Evolutionary conservation across 2,329 filamentous ascomycete genomes (phyloP).

Genomic region (Aspergillus viridinutans): DNA sequence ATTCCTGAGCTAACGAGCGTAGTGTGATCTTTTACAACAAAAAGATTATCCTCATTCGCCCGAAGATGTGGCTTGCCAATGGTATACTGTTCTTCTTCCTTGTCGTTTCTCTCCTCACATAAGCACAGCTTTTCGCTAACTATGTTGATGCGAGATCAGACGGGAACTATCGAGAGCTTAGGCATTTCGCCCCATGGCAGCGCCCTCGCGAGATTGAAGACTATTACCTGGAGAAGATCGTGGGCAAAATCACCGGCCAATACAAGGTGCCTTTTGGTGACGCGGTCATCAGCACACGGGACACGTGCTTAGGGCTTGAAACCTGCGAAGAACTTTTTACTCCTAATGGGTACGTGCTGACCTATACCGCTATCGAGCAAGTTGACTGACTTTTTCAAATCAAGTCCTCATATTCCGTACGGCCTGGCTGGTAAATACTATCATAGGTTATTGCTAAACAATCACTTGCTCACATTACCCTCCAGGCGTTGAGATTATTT

Average conservation of each 20-base stretch:
- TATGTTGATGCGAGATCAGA: slow-evolving; percentile 29
- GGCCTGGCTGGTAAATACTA: slow-evolving; percentile 43
- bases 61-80: slow-evolving; percentile 67
- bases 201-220: slow-evolving; percentile 55
- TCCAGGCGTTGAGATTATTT: slow-evolving; percentile 67
- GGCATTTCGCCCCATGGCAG: slow-evolving; percentile 63
- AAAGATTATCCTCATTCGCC: slow-evolving; percentile 66
- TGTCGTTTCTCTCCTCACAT: neutral
- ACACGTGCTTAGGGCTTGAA: slow-evolving; percentile 61
- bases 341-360: slow-evolving; percentile 38
- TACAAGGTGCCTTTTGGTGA: slow-evolving; percentile 64
- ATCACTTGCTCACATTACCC: slow-evolving; percentile 1
- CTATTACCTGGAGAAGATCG: slow-evolving; percentile 59
- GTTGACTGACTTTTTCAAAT: slow-evolving; percentile 12
- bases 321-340: slow-evolving; percentile 68
- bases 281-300: slow-evolving; percentile 57
- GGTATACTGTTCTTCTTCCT: slow-evolving; percentile 27
- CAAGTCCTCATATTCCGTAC: slow-evolving; percentile 54
- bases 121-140: slow-evolving; percentile 1
- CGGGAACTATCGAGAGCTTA: slow-evolving; percentile 61
- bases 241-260: slow-evolving; percentile 55
- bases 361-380: slow-evolving; percentile 4
- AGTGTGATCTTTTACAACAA: slow-evolving; percentile 59
- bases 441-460: slow-evolving; percentile 51
- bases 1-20: neutral